These are phyloP conservation scores for Periconia digitata DNA, from an alignment of 2,329 filamentous ascomycete genomes.

Conservation along the genomic window DNA sequence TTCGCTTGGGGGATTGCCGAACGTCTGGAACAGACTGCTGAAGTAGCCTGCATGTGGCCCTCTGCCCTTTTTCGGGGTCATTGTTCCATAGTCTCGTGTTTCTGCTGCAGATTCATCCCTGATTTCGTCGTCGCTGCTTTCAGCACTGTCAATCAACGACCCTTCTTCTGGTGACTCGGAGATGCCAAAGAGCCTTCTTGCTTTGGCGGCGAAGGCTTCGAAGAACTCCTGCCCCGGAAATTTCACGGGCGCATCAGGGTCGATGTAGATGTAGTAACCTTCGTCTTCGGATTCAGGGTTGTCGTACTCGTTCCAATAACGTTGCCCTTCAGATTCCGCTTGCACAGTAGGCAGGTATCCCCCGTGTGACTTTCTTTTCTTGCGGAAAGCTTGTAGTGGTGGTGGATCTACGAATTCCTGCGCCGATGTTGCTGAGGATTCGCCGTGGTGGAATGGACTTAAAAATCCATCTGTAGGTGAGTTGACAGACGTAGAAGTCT, in stretches of 20 bases:
- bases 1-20: conserved; percentile 35
- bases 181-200: conserved; percentile 27
- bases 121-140: conserved; percentile 56
- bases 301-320: conserved; percentile 88
- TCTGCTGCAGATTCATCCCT: conserved; percentile 43
- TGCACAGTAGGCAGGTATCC: conserved; percentile 24
- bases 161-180: conserved; percentile 21
- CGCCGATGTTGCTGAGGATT: conserved; percentile 38
- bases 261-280: conserved; percentile 72
- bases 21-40: conserved; percentile 31
- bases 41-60: conserved; percentile 28
- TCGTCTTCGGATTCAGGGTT: conserved; percentile 67
- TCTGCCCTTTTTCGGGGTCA: conserved; percentile 5
- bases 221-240: conserved; percentile 68
- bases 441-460: conserved; percentile 31
- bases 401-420: conserved; percentile 42
- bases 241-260: conserved; percentile 63
- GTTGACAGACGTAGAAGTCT: conserved; percentile 42
- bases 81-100: conserved; percentile 52
- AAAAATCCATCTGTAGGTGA: conserved; percentile 41
- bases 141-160: conserved; percentile 34
- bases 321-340: conserved; percentile 24
- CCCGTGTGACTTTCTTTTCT: conserved; percentile 43
- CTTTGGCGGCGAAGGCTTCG: conserved; percentile 40
- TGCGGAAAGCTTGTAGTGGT: conserved; percentile 46